Base-by-base conservation (phyloP, 202 grass and related monocot genomes). In the Zoysia matrella region DNA sequence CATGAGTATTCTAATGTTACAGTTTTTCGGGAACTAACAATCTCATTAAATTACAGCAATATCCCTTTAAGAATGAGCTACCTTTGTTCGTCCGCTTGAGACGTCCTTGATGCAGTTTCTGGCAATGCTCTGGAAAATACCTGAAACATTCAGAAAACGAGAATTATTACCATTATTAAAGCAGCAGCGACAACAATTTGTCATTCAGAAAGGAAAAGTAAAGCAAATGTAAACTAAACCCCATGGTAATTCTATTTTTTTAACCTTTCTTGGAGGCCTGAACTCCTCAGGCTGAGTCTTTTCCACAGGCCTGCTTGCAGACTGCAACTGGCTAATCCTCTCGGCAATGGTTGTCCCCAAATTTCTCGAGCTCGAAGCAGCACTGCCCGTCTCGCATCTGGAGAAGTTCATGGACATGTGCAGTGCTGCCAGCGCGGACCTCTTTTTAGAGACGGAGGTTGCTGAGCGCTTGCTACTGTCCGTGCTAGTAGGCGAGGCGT, bases 251-350 rank as follows among this genome's bases (percentile, higher is more conserved):
- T 36, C 30, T 50, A 81, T 46, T 11, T 60, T 52, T 68, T 15
- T 73, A 72, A 91, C 94, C 77, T 74, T 75, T 79, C 41, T 84
- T 65, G 75, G 55, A 69, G 76, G 66, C 78, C 79, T 88, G 40
- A 86, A 74, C 55, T 79, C 50, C 8, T 68, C 11, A 50, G 48
- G 63, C 11, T 57, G 56, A 75, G 39, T 2, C 7, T 63, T 56
- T 50, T 85, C 80, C 64, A 60, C 62, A 18, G 68, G 18, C 64
- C 66, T 86, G 51, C 80, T 84, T 55, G 67, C 88, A 65, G 77
- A 83, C 44, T 96, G 88, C 73, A 85, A 81, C 77, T 85, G 65
- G 52, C 65, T 85, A 60, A 89, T 89, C 69, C 85, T 91, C 4
- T 81, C 91, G 67, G 87, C 79, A 83, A 90, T 80, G 3, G 82